Conservation (phyloP, 208 protist genomes). For the Acanthamoeba lenticulata region DNA sequence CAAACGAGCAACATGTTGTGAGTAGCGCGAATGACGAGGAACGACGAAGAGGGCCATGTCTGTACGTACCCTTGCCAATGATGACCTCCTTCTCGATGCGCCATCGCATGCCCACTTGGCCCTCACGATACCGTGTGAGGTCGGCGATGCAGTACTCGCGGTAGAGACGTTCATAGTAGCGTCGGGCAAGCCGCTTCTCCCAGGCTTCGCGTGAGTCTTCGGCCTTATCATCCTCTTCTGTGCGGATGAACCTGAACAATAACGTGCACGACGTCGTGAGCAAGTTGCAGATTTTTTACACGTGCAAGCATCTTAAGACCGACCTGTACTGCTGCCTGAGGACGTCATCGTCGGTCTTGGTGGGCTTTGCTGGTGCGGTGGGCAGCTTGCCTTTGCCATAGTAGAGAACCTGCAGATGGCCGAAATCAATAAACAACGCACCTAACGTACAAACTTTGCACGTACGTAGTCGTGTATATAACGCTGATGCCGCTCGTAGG, state of each 20-base stretch:
- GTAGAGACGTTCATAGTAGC: slow-evolving; percentile 63
- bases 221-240: slow-evolving; percentile 62
- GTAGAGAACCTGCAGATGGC: neutral
- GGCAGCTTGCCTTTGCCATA: slow-evolving; percentile 27
- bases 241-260: slow-evolving; percentile 1
- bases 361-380: neutral
- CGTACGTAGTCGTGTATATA: slow-evolving; percentile 66
- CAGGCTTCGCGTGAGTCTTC: slow-evolving; percentile 47
- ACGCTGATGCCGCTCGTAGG: slow-evolving; percentile 51
- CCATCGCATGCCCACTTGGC: slow-evolving; percentile 67
- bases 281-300: neutral
- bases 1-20: neutral
- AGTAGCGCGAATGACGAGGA: neutral
- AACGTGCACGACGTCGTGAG: neutral
- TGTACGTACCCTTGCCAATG: slow-evolving; percentile 51
- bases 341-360: slow-evolving; percentile 55
- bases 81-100: slow-evolving; percentile 68
- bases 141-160: slow-evolving; percentile 67
- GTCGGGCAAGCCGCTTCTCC: slow-evolving; percentile 53
- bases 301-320: too few species aligned
- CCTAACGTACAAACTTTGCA: neutral
- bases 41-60: too few species aligned
- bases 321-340: slow-evolving; percentile 62
- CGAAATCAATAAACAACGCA: neutral
- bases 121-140: slow-evolving; percentile 58